phyloP scores from a whole-genome alignment of 2,329 filamentous ascomycete species.

The Cylindrodendrum hubeiense region DNA sequence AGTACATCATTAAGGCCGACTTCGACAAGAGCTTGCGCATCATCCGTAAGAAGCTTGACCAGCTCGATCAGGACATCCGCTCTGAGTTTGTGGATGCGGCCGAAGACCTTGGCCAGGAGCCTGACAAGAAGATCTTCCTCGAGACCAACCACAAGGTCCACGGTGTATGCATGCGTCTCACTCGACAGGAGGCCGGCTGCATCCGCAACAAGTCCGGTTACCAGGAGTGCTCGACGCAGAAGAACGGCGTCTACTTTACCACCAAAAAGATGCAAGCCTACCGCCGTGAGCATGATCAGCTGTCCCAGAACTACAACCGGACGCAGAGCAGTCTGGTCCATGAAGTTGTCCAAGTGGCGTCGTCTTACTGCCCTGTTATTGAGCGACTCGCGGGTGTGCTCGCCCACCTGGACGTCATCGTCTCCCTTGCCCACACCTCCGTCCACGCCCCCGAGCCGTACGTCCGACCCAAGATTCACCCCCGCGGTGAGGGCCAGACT shows the following conservation, averaged over 20 bases:
- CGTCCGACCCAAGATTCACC: slow-evolving; percentile 89
- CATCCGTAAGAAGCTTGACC: slow-evolving; percentile 93
- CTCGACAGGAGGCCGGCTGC: slow-evolving; percentile 88
- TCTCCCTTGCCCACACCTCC: slow-evolving; percentile 92
- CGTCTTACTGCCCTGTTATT: slow-evolving; percentile 93
- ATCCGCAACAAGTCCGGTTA: slow-evolving; percentile 94
- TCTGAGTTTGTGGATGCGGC: slow-evolving; percentile 82
- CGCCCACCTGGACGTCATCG: slow-evolving; percentile 94
- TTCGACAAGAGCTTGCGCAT: slow-evolving; percentile 90
- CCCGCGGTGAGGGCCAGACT: slow-evolving; percentile 88
- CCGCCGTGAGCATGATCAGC: slow-evolving; percentile 91
- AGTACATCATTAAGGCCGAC: slow-evolving; percentile 99
- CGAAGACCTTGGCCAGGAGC: slow-evolving; percentile 87
- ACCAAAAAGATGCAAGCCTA: slow-evolving; percentile 83
- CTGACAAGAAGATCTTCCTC: slow-evolving; percentile 98
- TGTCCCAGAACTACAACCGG: slow-evolving; percentile 94
- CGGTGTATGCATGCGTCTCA: slow-evolving; percentile 96
- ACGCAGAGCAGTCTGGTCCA: slow-evolving; percentile 91
- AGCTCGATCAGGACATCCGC: slow-evolving; percentile 84
- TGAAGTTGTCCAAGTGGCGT: slow-evolving; percentile 92
- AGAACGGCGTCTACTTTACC: slow-evolving; percentile 99
- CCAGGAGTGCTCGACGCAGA: slow-evolving; percentile 96
- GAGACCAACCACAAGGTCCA: slow-evolving; percentile 92
- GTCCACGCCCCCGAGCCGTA: slow-evolving; percentile 94
- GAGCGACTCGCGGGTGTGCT: slow-evolving; percentile 90